Base-by-base conservation (phyloP, 2,329 filamentous ascomycete genomes). In the Cordyceps militaris region DNA sequence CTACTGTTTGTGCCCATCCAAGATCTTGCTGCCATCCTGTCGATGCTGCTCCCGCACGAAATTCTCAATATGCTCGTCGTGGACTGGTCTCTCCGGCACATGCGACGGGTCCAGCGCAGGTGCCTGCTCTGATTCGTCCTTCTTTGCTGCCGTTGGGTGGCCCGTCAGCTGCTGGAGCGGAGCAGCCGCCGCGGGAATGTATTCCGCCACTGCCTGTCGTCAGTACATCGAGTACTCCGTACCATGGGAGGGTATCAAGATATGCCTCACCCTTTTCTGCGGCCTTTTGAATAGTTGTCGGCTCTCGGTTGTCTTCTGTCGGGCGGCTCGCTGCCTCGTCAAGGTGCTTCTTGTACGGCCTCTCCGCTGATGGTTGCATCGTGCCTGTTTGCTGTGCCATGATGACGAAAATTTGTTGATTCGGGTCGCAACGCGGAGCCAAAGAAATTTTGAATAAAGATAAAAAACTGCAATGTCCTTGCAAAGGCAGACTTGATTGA, bases 11-110 rank as follows among this genome's bases (percentile, higher is more conserved):
- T 51, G 28, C 19, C 46, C 55, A 58, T 66, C 54, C 52, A 66
- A 57, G 21, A 67, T 47, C 7, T 64, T 66, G 24, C 70, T 66
- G 11, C 67, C 62, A 30, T 64, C 69, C 60, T 73, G 75, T 40
- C 73, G 66, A 63, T 82, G 77, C 67, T 81, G 79, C 50, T 80
- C 77, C 51, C 76, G 71, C 32, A 82, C 67, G 59, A 82, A 82
- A 28, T 79, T 75, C 60, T 79, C 78, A 51, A 82, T 80, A 62
- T 77, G 73, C 5, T 64, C 55, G 61, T 81, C 79, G 56, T 81
- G 73, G 23, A 69, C 61, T 0, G 77, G 78, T 14, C 77, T 69
- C 11, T 73, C 63, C 3, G 77, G 78, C 14, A 74, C 74, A 3
- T 71, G 74, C 1, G 67, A 60, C 14, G 65, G 34, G 6, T 64